Conservation (phyloP, 441 rosid species). For the Croton laevigatus region DNA sequence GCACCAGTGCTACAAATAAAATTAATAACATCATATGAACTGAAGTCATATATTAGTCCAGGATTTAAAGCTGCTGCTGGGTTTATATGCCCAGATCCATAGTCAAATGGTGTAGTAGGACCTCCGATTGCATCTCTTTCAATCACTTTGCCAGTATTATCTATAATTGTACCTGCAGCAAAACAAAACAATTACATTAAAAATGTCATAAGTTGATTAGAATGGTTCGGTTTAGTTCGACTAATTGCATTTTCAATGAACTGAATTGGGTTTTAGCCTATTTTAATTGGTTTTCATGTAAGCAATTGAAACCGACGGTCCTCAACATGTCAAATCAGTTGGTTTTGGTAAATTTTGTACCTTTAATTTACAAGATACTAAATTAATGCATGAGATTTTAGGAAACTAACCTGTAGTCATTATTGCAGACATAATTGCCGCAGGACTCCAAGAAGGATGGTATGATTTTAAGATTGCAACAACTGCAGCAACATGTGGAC, state of each 20-base stretch:
- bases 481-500: constrained; percentile 49
- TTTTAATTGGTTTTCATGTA: too few species aligned
- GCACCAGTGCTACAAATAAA: constrained; percentile 55
- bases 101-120: constrained; percentile 46
- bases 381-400: too few species aligned
- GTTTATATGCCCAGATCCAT: constrained; percentile 53
- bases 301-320: too few species aligned
- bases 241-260: too few species aligned
- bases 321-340: too few species aligned
- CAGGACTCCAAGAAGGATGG: constrained; percentile 50
- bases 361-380: too few species aligned
- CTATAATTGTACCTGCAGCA: constrained; percentile 36
- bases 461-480: constrained; percentile 45
- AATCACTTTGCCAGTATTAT: constrained; percentile 30
- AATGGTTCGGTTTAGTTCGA: not conserved
- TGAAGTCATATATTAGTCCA: constrained; percentile 46
- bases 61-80: constrained; percentile 39
- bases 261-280: too few species aligned
- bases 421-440: constrained; percentile 55
- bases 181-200: constrained; percentile 10
- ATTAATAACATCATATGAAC: constrained; percentile 29
- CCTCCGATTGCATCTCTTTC: constrained; percentile 38
- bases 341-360: too few species aligned
- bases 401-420: constrained; percentile 45
- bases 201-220: not conserved